Evolutionary conservation across 2,329 filamentous ascomycete species (phyloP).

Genomic region (Fusarium buxicola): DNA sequence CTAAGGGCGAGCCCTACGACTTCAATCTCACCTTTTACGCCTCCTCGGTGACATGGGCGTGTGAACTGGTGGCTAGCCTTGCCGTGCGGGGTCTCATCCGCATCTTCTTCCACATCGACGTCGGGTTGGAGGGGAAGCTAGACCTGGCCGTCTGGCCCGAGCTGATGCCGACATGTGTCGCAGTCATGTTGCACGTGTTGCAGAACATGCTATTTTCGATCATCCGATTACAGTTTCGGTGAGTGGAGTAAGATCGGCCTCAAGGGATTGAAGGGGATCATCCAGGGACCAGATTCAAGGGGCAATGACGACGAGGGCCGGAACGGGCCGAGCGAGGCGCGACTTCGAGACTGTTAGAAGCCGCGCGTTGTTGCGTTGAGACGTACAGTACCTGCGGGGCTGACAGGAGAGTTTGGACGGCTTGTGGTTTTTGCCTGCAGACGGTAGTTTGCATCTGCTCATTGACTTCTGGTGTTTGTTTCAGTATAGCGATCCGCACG

Average conservation of each 20-base stretch:
- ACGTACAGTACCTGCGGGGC: slow-evolving; percentile 3
- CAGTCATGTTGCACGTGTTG: slow-evolving; percentile 74
- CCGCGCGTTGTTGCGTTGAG: slow-evolving; percentile 8
- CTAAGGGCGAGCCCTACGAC: slow-evolving; percentile 63
- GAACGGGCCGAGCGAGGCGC: slow-evolving; percentile 42
- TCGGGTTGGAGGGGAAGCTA: slow-evolving; percentile 72
- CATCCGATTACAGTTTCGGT: slow-evolving; percentile 70
- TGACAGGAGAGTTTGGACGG: slow-evolving; percentile 12
- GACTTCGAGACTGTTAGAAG: slow-evolving; percentile 13
- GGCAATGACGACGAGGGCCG: slow-evolving; percentile 26
- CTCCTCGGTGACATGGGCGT: slow-evolving; percentile 73
- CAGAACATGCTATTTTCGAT: slow-evolving; percentile 81
- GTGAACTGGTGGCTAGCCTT: slow-evolving; percentile 72
- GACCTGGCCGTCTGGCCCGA: slow-evolving; percentile 76
- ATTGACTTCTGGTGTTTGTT: slow-evolving; percentile 18
- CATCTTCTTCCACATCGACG: slow-evolving; percentile 69
- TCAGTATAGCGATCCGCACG: slow-evolving; percentile 14
- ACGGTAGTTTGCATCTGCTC: not conserved
- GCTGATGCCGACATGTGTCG: slow-evolving; percentile 72
- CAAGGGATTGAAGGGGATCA: slow-evolving; percentile 6
- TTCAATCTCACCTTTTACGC: slow-evolving; percentile 73
- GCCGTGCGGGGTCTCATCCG: slow-evolving; percentile 69
- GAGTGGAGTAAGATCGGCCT: slow-evolving; percentile 30
- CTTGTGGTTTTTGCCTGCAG: slow-evolving; percentile 12
- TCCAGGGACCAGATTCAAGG: slow-evolving; percentile 8